Evolutionary conservation across 2,329 filamentous ascomycete species (phyloP), one percentile per base, ranked within the genome.

Genomic region (Microcyclospora pomicola): DNA sequence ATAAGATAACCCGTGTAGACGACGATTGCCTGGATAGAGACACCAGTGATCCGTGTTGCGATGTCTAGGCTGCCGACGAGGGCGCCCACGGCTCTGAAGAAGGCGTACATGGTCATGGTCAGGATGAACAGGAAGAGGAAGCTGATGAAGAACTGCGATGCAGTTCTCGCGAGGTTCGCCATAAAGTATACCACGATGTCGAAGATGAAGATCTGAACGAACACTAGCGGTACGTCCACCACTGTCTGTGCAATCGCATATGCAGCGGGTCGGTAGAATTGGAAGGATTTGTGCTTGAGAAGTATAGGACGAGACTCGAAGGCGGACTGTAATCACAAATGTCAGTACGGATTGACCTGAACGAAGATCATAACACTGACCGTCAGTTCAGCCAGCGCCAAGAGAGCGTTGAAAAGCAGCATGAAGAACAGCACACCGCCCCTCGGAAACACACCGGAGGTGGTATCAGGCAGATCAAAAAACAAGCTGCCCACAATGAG

Each of bases 321-420:
- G 11, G 65, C 51, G 15, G 73, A 16, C 37, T 15, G 12, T 4
- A 27, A 4, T 13, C 19, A 24, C 19, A 24, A 7, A 24, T 24
- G 19, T 24, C 19, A 24, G 19, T 24, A 24, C 7, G 5, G 7
- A 24, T 24, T 24, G 7, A 24, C 19, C 7, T 5, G 19, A 24
- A 5, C 19, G 19, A 7, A 24, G 4, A 4, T 9, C 12, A 5
- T 31, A n/a, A 31, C n/a, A 31, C 33, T 12, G 14, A 35, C 67
- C 0, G 69, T 77, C 1, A 82, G 76, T 52, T 83, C 78, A 1
- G 76, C 71, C 65, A 82, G 72, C n/a, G 74, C 67, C 3, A 80
- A 52, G 6, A 82, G 57, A 41, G 67, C 65, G 51, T 80, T 77
- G 55, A 71, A 76, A 0, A 82, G 61, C 0, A 81, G 61, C 1